Evolutionary conservation across 2,329 filamentous ascomycete genomes (phyloP).

Genomic region (Phialophora macrospora): DNA sequence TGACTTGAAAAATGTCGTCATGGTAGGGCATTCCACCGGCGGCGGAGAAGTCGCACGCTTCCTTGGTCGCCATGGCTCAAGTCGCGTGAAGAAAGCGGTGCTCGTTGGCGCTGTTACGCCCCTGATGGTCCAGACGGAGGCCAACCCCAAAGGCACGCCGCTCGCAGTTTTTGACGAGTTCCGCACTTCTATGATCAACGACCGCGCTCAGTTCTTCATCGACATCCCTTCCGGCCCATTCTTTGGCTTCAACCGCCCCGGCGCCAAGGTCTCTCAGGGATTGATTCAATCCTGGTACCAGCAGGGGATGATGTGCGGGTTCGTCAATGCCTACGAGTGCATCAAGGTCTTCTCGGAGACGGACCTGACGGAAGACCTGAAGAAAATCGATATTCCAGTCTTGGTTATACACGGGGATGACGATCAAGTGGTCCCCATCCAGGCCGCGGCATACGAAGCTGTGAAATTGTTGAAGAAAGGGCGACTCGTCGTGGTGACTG

Average conservation of each 20-base stretch:
- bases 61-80: conserved; percentile 45
- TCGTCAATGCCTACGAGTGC: conserved; percentile 49
- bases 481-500: conserved; percentile 7
- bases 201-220: conserved; percentile 47
- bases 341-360: conserved; percentile 51
- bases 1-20: conserved; percentile 44
- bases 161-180: conserved; percentile 49
- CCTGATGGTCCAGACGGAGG: conserved; percentile 44
- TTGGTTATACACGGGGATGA: conserved; percentile 49
- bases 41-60: conserved; percentile 51
- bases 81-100: conserved; percentile 49
- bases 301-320: conserved; percentile 49
- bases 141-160: conserved; percentile 46
- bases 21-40: conserved; percentile 51
- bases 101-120: conserved; percentile 49
- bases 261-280: conserved; percentile 44
- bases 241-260: conserved; percentile 45
- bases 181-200: conserved; percentile 45
- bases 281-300: conserved; percentile 49
- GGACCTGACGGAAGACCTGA: conserved; percentile 50
- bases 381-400: conserved; percentile 49
- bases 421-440: conserved; percentile 45
- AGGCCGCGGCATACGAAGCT: conserved; percentile 8
- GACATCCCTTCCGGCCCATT: conserved; percentile 47
- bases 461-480: conserved; percentile 17